Percentiles rank a stretch among this genome's conserved stretches.
These are phyloP conservation scores for Hyphopichia burtonii DNA, from an alignment of 1,139 yeast genomes.

Conservation along the genomic window DNA sequence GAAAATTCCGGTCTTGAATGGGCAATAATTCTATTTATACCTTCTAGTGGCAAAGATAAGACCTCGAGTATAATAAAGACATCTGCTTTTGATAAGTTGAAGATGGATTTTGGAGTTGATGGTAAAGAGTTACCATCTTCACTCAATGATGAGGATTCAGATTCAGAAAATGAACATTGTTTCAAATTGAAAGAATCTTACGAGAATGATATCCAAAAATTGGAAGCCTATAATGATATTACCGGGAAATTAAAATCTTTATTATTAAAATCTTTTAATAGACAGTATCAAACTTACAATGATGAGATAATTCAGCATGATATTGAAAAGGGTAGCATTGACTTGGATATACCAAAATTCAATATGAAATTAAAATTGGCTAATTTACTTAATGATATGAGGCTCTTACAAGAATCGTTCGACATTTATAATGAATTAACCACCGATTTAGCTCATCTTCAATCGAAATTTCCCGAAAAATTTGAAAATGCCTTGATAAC, in stretches of 20 bases:
- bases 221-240: conserved; percentile 52
- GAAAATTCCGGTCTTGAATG: conserved; percentile 51
- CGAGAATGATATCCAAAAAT: conserved; percentile 33
- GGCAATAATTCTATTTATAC: conserved; percentile 58
- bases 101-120: conserved; percentile 57
- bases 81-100: conserved; percentile 63
- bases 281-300: conserved; percentile 41
- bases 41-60: conserved; percentile 44
- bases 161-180: conserved; percentile 28
- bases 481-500: conserved; percentile 11
- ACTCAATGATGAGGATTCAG: conserved; percentile 10
- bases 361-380: conserved; percentile 23
- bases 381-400: conserved; percentile 43
- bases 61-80: conserved; percentile 46
- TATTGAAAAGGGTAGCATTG: conserved; percentile 7
- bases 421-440: conserved; percentile 42
- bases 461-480: conserved; percentile 17
- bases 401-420: conserved; percentile 58
- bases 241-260: conserved; percentile 48
- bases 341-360: conserved; percentile 9
- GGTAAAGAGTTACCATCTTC: conserved; percentile 34
- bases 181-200: conserved; percentile 41
- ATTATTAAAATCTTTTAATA: conserved; percentile 56
- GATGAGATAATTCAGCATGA: conserved; percentile 31
- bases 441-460: conserved; percentile 19